Percentiles rank a stretch among this genome's conserved stretches.
These are phyloP conservation scores for Mycena chlorophos DNA, from an alignment of 768 basidiomycete genomes.

Conservation along the genomic window DNA sequence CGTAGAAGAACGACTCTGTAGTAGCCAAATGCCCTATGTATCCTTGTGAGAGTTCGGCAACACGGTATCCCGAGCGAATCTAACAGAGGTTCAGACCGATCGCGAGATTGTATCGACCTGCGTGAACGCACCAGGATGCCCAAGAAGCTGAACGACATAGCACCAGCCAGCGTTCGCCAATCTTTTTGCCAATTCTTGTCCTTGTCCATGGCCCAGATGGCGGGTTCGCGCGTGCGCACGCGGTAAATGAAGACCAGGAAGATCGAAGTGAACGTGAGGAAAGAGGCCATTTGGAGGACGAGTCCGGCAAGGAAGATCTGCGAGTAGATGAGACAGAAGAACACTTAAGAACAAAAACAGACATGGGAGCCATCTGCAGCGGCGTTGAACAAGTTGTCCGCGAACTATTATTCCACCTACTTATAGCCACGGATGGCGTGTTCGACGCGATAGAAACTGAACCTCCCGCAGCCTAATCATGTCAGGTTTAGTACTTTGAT, in stretches of 20 bases:
- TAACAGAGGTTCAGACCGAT: slow-evolving; percentile 21
- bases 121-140: slow-evolving; percentile 57
- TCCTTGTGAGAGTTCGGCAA: slow-evolving; percentile 64
- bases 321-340: not conserved
- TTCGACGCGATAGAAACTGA: slow-evolving; percentile 45
- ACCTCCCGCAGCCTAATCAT: slow-evolving; percentile 47
- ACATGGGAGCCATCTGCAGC: too few species aligned
- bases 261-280: slow-evolving; percentile 48
- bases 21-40: slow-evolving; percentile 56
- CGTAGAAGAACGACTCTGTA: slow-evolving; percentile 65
- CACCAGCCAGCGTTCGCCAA: slow-evolving; percentile 58
- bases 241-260: slow-evolving; percentile 51
- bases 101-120: not conserved
- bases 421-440: slow-evolving; percentile 26
- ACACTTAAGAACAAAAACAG: not conserved
- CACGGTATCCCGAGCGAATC: slow-evolving; percentile 66
- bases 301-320: slow-evolving; percentile 61
- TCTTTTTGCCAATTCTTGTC: slow-evolving; percentile 49
- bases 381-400: not conserved
- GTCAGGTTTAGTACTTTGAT: not conserved
- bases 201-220: slow-evolving; percentile 41
- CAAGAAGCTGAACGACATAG: slow-evolving; percentile 54
- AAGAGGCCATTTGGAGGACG: slow-evolving; percentile 54
- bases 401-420: slow-evolving; percentile 38
- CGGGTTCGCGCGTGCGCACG: slow-evolving; percentile 41